Evolutionary conservation across 1,139 yeast genomes (phyloP).

Genomic region (Yarrowia galli): DNA sequence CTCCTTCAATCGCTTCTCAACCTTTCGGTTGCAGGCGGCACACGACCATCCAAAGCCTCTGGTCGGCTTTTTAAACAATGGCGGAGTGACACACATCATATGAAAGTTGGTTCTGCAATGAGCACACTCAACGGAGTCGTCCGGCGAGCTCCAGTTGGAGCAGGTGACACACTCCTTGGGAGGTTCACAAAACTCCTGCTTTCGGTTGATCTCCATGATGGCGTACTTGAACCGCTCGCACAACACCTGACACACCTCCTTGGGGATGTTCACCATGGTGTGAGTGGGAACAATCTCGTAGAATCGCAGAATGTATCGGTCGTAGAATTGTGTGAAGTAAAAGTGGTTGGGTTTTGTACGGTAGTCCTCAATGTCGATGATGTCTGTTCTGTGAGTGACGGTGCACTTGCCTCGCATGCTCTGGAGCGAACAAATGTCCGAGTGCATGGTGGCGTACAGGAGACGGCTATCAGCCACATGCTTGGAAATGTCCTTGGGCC

Average conservation of each 20-base stretch:
- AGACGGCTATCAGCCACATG: conserved; percentile 74
- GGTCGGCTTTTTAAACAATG: conserved; percentile 77
- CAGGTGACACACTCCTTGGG: conserved; percentile 79
- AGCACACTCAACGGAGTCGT: conserved; percentile 84
- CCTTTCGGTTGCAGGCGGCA: conserved; percentile 64
- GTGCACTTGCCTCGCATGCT: conserved; percentile 79
- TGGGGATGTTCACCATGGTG: conserved; percentile 62
- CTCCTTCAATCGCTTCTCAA: conserved; percentile 43
- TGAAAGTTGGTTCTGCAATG: conserved; percentile 75
- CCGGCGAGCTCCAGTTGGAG: conserved; percentile 80
- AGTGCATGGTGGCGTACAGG: conserved; percentile 84
- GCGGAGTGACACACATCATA: conserved; percentile 87
- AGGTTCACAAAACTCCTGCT: conserved; percentile 67
- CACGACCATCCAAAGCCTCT: conserved; percentile 96
- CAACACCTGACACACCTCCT: conserved; percentile 68
- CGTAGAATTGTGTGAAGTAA: conserved; percentile 86
- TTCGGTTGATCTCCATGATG: conserved; percentile 74
- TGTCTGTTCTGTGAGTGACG: conserved; percentile 72
- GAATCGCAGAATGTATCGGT: conserved; percentile 82
- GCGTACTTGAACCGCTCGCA: conserved; percentile 74
- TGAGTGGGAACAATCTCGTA: conserved; percentile 77
- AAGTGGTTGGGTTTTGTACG: conserved; percentile 70
- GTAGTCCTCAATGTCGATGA: conserved; percentile 65
- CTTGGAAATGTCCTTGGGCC: conserved; percentile 84
- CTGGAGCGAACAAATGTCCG: conserved; percentile 79